These are phyloP conservation scores for Hymenoscyphus infarciens DNA, from an alignment of 2,329 filamentous ascomycete genomes.

Conservation along the genomic window DNA sequence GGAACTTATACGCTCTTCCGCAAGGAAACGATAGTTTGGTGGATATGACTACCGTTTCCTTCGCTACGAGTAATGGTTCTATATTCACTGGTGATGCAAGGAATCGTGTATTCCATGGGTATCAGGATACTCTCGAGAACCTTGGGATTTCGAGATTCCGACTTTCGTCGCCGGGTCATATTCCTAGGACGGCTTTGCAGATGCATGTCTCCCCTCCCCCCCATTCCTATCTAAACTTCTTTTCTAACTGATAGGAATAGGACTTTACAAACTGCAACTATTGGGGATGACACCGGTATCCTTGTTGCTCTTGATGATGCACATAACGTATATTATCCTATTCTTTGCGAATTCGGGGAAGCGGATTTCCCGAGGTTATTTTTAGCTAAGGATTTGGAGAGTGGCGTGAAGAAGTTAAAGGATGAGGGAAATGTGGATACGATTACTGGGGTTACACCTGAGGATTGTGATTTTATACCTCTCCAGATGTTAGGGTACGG, in stretches of 20 bases:
- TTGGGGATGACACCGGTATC: not conserved
- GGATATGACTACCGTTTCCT: slow-evolving; percentile 12
- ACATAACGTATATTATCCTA: slow-evolving; percentile 5
- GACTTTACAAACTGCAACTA: slow-evolving; percentile 2
- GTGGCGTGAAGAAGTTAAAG: slow-evolving; percentile 4
- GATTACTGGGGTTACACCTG: slow-evolving; percentile 10
- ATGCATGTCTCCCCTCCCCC: not conserved
- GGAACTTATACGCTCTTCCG: slow-evolving; percentile 9
- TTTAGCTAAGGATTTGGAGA: slow-evolving; percentile 1
- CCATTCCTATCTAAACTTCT: not conserved
- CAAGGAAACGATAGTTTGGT: slow-evolving; percentile 7
- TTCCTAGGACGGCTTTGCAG: slow-evolving; percentile 9
- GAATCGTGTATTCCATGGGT: slow-evolving; percentile 10
- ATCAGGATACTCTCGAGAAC: slow-evolving; percentile 8
- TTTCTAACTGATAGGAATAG: not conserved
- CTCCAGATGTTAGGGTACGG: too few species aligned
- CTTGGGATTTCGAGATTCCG: slow-evolving; percentile 11
- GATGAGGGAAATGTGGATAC: slow-evolving; percentile 7
- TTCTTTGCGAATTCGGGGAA: slow-evolving; percentile 10
- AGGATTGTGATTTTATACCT: slow-evolving; percentile 11
- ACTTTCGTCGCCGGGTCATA: slow-evolving; percentile 5
- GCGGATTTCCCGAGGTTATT: slow-evolving; percentile 12
- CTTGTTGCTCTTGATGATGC: slow-evolving; percentile 5
- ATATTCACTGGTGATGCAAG: slow-evolving; percentile 10
- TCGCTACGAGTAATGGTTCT: not conserved